A percentile compares a stretch with the other conserved stretches of the same genome.
phyloP scores from a whole-genome alignment of 1,139 yeast species.

The Pichia sp. region DNA sequence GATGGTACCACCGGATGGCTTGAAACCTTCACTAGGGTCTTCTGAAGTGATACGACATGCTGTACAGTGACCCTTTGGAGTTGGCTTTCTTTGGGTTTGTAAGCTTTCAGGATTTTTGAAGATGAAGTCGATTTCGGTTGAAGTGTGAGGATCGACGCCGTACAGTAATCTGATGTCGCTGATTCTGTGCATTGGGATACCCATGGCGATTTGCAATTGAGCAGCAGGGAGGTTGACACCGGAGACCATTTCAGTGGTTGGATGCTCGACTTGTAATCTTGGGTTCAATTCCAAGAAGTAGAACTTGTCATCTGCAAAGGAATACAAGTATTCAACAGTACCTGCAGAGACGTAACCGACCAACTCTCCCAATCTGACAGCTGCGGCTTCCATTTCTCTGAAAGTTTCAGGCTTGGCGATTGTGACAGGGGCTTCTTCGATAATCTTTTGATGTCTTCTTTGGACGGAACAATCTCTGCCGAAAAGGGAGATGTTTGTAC shows the following conservation, averaged over 20 bases:
- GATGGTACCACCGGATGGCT: slow-evolving; percentile 95
- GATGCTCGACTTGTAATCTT: slow-evolving; percentile 98
- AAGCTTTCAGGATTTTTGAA: slow-evolving; percentile 70
- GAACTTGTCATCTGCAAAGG: slow-evolving; percentile 89
- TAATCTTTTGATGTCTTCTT: slow-evolving; percentile 94
- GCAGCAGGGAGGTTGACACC: slow-evolving; percentile 98
- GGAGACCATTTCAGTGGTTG: slow-evolving; percentile 98
- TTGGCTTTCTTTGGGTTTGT: slow-evolving; percentile 82
- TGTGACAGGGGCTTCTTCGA: slow-evolving; percentile 96
- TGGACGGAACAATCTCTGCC: slow-evolving; percentile 98
- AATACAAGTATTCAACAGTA: slow-evolving; percentile 94
- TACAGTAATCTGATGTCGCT: slow-evolving; percentile 87
- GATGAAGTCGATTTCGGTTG: slow-evolving; percentile 87
- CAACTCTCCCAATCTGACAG: slow-evolving; percentile 90
- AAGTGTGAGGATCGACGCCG: slow-evolving; percentile 93
- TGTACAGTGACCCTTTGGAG: slow-evolving; percentile 96
- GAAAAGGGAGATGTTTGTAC: slow-evolving; percentile 86
- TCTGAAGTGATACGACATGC: slow-evolving; percentile 99
- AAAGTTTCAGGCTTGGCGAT: slow-evolving; percentile 85
- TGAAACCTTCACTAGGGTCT: slow-evolving; percentile 98
- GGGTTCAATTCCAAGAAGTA: slow-evolving; percentile 96
- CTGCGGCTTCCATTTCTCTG: slow-evolving; percentile 90
- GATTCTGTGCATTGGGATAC: slow-evolving; percentile 93
- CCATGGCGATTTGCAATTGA: slow-evolving; percentile 98
- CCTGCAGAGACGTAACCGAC: slow-evolving; percentile 99